Conservation (phyloP, 164 flowering plant genomes). For the Saururus chinensis region DNA sequence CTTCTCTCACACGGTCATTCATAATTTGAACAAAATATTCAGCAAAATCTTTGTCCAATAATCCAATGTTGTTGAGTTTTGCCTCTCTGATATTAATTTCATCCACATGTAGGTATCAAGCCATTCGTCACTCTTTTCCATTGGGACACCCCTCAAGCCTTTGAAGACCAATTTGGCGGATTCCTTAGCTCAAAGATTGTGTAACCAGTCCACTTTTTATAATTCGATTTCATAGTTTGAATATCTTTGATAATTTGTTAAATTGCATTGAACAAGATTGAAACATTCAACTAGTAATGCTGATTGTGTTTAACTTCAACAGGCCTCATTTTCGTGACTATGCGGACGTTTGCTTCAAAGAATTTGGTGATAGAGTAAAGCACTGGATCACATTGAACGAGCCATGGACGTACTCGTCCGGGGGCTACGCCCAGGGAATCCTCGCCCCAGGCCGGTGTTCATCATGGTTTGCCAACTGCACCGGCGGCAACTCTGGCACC, state of each 20-base stretch:
- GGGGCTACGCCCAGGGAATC: constrained; percentile 10
- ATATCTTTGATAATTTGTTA: too few species aligned
- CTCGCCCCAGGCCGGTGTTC: constrained; percentile 22
- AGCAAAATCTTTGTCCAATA: too few species aligned
- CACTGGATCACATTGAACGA: constrained; percentile 10
- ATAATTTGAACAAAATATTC: not conserved
- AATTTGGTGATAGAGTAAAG: constrained; percentile 23
- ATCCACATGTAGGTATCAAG: constrained; percentile 18
- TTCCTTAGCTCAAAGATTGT: constrained; percentile 29
- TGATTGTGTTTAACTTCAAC: not conserved
- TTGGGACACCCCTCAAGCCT: constrained; percentile 56
- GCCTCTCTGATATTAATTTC: too few species aligned
- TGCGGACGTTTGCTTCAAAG: constrained; percentile 19
- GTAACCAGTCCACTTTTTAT: constrained; percentile 17
- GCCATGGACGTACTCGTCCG: constrained; percentile 9
- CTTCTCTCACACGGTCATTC: constrained; percentile 17
- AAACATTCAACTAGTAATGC: too few species aligned
- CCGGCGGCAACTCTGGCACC: constrained; percentile 30
- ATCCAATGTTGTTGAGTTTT: too few species aligned
- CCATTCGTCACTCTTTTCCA: constrained; percentile 26
- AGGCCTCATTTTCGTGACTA: constrained; percentile 15
- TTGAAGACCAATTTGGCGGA: constrained; percentile 50
- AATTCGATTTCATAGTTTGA: too few species aligned
- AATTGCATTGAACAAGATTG: too few species aligned
- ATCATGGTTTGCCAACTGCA: constrained; percentile 10